Evolutionary conservation across 139 green algal species (phyloP), one percentile per base, ranked within the genome.

Genomic region (Prasinococcaceae sp.): DNA sequence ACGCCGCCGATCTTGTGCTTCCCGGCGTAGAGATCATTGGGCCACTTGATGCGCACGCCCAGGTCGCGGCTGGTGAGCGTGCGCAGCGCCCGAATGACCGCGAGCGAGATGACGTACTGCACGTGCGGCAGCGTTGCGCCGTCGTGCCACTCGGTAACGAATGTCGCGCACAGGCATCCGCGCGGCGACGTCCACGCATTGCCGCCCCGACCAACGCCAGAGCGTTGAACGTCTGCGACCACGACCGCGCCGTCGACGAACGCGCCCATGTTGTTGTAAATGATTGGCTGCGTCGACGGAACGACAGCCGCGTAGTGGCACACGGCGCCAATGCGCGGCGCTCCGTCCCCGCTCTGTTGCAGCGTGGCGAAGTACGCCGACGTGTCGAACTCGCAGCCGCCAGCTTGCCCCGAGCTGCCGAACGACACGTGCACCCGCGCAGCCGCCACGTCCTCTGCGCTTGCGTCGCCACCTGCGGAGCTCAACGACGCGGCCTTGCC

Each of bases 131-230:
- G 66, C 17, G 73, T 71, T 17, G 47, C 43, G 20, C 80, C 79
- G 58, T 76, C 38, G 0, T 72, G 46, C 22, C 83, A 60, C 22
- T 33, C 49, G 35, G 59, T 63, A 3, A 51, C 39, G 9, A 77
- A 46, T 0, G 80, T 87, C 56, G 95, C 94, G 84, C 95, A 94
- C 29, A 96, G 71, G 68, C 88, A 96, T 26, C 88, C 88, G 0
- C 36, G 47, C 0, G 88, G 88, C 6, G 76, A 90, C 9, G 70
- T 76, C 88, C 88, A 96, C 16, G 25, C 26, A 68, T 96, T 96
- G 39, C 75, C 72, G 0, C 85, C 83, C 6, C 88, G 61, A 0
- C 86, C 85, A 84, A 60, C 5, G 6, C 82, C 82, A 6, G 23
- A 37, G 0, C 47, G 49, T 72, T 92, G 82, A 30, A 51, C 46